Conservation (phyloP, 2,329 filamentous ascomycete genomes). For the Magnaporthiopsis poae region DNA sequence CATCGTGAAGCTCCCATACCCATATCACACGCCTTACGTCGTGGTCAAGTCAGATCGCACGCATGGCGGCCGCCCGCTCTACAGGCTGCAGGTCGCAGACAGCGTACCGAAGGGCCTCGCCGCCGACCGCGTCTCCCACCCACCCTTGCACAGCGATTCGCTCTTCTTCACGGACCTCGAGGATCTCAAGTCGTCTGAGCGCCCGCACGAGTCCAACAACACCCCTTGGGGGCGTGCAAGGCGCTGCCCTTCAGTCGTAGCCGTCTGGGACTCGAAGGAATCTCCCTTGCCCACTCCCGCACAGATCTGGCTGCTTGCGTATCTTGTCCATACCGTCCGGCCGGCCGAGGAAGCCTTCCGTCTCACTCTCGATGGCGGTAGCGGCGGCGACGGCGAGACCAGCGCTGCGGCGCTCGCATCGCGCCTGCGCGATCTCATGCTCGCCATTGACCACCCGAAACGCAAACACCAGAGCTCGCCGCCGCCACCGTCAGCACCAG, state of each 20-base stretch:
- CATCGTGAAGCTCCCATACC: constrained; percentile 22
- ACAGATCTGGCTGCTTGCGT: constrained; percentile 44
- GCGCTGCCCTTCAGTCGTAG: constrained; percentile 36
- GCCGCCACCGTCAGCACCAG: no score
- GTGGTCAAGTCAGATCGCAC: constrained; percentile 12
- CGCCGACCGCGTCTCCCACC: constrained; percentile 8
- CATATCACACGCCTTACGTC: constrained; percentile 21
- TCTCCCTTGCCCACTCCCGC: constrained; percentile 32
- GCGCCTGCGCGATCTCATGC: constrained; percentile 6
- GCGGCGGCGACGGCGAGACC: not conserved
- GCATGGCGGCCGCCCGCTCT: constrained; percentile 8
- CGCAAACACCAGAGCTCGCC: not conserved
- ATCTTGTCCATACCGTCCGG: constrained; percentile 41
- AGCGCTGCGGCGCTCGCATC: not conserved
- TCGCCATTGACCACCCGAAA: constrained; percentile 2
- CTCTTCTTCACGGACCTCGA: constrained; percentile 23
- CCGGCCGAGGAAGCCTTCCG: constrained; percentile 39
- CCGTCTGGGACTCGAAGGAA: constrained; percentile 32
- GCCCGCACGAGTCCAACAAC: constrained; percentile 39
- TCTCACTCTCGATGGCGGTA: constrained; percentile 31
- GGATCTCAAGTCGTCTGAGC: constrained; percentile 22
- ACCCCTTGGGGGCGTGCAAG: constrained; percentile 47
- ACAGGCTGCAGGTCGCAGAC: constrained; percentile 12
- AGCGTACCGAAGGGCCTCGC: constrained; percentile 9
- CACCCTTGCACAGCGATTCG: constrained; percentile 19